Evolutionary conservation across 495 filamentous ascomycete species (phyloP).

Genomic region (Penicillium herquei): DNA sequence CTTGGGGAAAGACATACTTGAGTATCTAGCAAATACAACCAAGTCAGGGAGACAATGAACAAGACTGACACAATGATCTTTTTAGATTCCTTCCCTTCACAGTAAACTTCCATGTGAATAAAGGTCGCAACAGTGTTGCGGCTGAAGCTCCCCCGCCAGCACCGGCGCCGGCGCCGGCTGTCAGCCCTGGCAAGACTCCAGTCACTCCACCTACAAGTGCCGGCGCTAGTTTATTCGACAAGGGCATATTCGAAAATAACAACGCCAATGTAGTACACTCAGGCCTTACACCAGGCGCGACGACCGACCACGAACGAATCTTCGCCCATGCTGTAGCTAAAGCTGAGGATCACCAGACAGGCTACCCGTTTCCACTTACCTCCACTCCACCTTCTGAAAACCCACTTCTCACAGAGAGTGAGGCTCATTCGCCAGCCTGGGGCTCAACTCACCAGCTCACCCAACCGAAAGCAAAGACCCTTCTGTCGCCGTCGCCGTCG

Average conservation of each 20-base stretch:
- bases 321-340: conserved; percentile 48
- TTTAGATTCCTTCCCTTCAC: conserved; percentile 86
- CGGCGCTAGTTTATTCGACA: conserved; percentile 31
- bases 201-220: conserved; percentile 38
- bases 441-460: conserved; percentile 60
- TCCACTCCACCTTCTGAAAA: conserved; percentile 11
- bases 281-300: conserved; percentile 56
- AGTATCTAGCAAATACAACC: neutral
- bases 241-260: conserved; percentile 25
- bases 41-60: neutral
- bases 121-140: conserved; percentile 15
- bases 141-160: conserved; percentile 18
- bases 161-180: conserved; percentile 18
- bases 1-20: neutral
- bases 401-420: conserved; percentile 37
- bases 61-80: conserved; percentile 2
- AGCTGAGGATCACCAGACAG: conserved; percentile 29
- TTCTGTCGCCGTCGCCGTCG: conserved; percentile 65
- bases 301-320: conserved; percentile 57
- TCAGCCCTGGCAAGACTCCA: conserved; percentile 31
- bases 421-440: conserved; percentile 57
- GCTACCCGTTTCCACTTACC: conserved; percentile 33
- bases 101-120: conserved; percentile 63
- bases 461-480: conserved; percentile 72
- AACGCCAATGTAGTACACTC: conserved; percentile 35